Base-by-base conservation (phyloP, 208 protist genomes). In the Trypanosoma vivax region DNA sequence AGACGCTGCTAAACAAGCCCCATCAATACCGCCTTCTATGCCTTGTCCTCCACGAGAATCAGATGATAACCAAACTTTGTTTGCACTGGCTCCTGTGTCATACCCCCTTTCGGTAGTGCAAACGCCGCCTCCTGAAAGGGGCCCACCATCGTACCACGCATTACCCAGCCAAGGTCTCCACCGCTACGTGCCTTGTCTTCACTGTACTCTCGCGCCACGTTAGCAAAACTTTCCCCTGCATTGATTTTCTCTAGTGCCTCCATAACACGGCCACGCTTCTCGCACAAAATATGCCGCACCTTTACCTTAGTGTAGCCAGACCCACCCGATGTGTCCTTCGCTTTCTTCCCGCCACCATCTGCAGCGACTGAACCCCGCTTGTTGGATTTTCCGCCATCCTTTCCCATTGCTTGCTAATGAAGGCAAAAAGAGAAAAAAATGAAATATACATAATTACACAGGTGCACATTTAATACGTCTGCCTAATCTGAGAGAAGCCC, bases 21-120 rank as follows among this genome's bases (percentile, higher is more conserved):
- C 33, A 37, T 13, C 33, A 37, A 13, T 7, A 37, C 10, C 23
- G 5, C 2, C 21, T 16, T 11, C 30, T 43, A 67, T 28, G 60
- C 37, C 31, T 67, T 72, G 23, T 72, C 63, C 64, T 65, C 55
- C 10, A 76, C 63, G 10, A 72, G 47, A 49, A 76, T 76, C 19
- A 76, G 60, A 50, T 76, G 69, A 53, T 76, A 76, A 27, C 63
- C 69, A 59, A 76, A 72, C 21, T 50, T 34, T 14, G 69, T 76
- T 50, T 72, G 66, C n/a, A 76, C 63, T 1, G 69, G 69, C 25
- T 52, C 48, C 21, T 39, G 53, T 29, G 57, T 65, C 63, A 66
- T 76, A 10, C 63, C 69, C 3, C 59, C 56, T 23, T 58, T 70
- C 27, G 60, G 55, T 19, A 65, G 49, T 6, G 51, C 56, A 48